Evolutionary conservation across 306 rosid genomes (phyloP).

Genomic region (Sphenostylis stenocarpa): DNA sequence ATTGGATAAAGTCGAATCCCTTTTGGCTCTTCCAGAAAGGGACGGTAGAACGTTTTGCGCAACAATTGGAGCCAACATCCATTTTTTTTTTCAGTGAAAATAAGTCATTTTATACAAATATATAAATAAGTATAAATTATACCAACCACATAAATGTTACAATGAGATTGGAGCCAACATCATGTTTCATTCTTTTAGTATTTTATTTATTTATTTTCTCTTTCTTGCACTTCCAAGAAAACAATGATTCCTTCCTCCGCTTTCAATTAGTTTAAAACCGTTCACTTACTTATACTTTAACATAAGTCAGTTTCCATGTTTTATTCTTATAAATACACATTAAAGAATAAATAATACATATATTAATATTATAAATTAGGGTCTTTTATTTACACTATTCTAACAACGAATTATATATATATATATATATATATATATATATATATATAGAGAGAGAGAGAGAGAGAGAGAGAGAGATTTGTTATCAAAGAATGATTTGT

Average conservation of each 20-base stretch:
- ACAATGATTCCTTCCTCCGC: not conserved
- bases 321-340: not conserved
- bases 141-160: too few relatives aligned
- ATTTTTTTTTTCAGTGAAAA: too few relatives aligned
- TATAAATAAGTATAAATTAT: too few relatives aligned
- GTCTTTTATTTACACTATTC: not conserved
- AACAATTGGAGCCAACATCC: slow-evolving; percentile 25
- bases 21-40: slow-evolving; percentile 40
- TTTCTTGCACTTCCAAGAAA: not conserved
- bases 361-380: not conserved
- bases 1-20: slow-evolving; percentile 45
- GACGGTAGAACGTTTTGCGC: slow-evolving; percentile 42
- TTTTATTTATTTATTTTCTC: not conserved
- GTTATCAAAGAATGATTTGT: not conserved
- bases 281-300: not conserved
- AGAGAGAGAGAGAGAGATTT: too few relatives aligned
- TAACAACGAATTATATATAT: not conserved
- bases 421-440: not conserved
- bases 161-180: slow-evolving; percentile 19
- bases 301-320: not conserved
- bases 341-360: not conserved
- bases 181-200: not conserved
- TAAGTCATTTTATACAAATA: too few relatives aligned
- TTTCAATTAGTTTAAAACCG: not conserved
- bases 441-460: too few relatives aligned